These are phyloP conservation scores for Epichloe typhina DNA, from an alignment of 2,329 filamentous ascomycete species.

Conservation along the genomic window DNA sequence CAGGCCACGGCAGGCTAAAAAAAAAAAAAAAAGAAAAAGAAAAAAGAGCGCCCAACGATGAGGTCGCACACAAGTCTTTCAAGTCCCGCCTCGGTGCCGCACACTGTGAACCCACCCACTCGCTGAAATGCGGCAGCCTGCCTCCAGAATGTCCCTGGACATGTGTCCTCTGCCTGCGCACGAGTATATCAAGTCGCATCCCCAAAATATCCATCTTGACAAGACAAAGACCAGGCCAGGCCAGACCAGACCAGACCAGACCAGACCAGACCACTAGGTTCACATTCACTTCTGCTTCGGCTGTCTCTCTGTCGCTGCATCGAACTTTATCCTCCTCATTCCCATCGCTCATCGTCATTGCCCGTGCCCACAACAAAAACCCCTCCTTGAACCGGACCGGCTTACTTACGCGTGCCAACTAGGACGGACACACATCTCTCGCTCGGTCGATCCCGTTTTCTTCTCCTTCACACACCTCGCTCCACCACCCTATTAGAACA, in stretches of 20 bases:
- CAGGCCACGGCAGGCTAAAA: not conserved
- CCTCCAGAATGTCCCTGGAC: constrained; percentile 7
- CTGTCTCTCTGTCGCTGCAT: not conserved
- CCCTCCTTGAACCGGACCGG: constrained; percentile 8
- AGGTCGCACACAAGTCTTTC: not conserved
- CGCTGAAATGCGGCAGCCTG: constrained; percentile 9
- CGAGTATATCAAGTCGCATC: constrained; percentile 7
- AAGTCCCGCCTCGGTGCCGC: constrained; percentile 1
- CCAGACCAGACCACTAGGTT: not conserved
- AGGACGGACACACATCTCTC: constrained; percentile 17
- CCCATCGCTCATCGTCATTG: constrained; percentile 1
- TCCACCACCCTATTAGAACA: constrained; percentile 8
- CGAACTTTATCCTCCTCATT: not conserved
- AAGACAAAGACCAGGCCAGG: not conserved
- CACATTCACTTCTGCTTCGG: not conserved
- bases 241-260: not conserved
- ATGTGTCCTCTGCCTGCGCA: constrained; percentile 13
- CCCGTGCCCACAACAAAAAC: constrained; percentile 10
- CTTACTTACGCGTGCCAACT: constrained; percentile 18
- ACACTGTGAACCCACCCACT: constrained; percentile 6
- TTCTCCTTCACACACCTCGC: constrained; percentile 8
- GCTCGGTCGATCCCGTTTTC: constrained; percentile 5
- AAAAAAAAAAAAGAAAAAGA: no score
- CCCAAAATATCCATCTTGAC: not conserved
- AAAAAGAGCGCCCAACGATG: not conserved